A percentile compares a stretch with the other conserved stretches of the same genome.
phyloP scores from a whole-genome alignment of 2,329 filamentous ascomycete genomes.

The Colletotrichum lini region DNA sequence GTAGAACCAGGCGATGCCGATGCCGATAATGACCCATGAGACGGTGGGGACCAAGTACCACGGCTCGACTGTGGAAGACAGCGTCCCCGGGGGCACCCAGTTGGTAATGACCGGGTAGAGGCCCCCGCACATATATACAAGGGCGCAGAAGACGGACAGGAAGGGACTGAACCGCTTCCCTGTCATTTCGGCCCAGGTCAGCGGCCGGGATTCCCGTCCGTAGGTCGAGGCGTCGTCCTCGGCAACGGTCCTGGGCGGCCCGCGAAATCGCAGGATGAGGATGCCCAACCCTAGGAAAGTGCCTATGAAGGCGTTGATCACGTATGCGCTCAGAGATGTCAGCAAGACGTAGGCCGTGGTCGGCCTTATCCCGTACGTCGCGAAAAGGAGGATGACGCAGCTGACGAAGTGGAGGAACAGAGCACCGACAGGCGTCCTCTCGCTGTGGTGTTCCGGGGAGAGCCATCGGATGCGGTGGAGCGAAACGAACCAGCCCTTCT shows the following conservation, averaged over 20 bases:
- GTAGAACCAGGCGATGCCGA: conserved; percentile 51
- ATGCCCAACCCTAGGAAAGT: conserved; percentile 53
- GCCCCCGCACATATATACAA: conserved; percentile 50
- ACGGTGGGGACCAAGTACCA: conserved; percentile 53
- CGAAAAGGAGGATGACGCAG: conserved; percentile 53
- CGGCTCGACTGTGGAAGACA: conserved; percentile 9
- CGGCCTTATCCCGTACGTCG: conserved; percentile 49
- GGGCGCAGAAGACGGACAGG: conserved; percentile 50
- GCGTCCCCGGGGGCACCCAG: conserved; percentile 49
- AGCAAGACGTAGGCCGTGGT: conserved; percentile 50
- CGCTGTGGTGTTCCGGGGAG: conserved; percentile 52
- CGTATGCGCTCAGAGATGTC: conserved; percentile 52
- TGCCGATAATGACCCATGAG: conserved; percentile 50
- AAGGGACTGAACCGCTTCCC: conserved; percentile 49
- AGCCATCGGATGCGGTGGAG: conserved; percentile 49
- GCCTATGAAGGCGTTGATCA: conserved; percentile 54
- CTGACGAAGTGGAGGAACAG: conserved; percentile 52
- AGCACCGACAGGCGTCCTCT: conserved; percentile 55
- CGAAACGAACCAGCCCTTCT: conserved; percentile 48
- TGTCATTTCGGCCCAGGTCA: conserved; percentile 52
- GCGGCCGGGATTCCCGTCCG: conserved; percentile 37
- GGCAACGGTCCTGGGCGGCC: conserved; percentile 47
- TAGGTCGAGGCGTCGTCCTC: conserved; percentile 20
- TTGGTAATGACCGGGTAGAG: conserved; percentile 51
- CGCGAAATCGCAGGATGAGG: conserved; percentile 53